Evolutionary conservation across 1,284 basidiomycete genomes (phyloP).

Genomic region (Agaricales sp.): DNA sequence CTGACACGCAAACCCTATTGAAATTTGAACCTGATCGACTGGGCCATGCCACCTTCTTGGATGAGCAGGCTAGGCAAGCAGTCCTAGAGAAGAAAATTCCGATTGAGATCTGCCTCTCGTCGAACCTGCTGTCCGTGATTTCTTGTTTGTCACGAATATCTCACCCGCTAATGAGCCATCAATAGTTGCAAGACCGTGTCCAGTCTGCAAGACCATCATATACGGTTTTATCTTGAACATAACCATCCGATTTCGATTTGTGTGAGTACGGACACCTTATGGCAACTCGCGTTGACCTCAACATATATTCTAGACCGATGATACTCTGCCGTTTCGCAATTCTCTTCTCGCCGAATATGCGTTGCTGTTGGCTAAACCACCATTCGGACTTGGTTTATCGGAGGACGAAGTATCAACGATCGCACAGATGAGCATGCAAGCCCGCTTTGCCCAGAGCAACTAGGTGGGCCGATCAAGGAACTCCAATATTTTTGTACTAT

Average conservation of each 20-base stretch:
- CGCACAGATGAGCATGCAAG: conserved; percentile 52
- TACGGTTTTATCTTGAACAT: conserved; percentile 51
- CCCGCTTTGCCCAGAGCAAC: conserved; percentile 30
- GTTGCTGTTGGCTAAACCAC: conserved; percentile 55
- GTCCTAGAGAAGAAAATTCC: conserved; percentile 52
- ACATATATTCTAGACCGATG: conserved; percentile 53
- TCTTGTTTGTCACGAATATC: not conserved
- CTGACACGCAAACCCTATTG: conserved; percentile 57
- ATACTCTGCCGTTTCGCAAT: conserved; percentile 67
- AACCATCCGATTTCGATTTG: conserved; percentile 68
- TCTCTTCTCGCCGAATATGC: conserved; percentile 69
- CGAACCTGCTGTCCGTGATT: conserved; percentile 58
- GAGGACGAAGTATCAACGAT: conserved; percentile 46
- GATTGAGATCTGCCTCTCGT: conserved; percentile 75
- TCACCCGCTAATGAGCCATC: conserved; percentile 1
- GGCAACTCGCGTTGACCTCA: not conserved
- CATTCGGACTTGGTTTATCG: conserved; percentile 56
- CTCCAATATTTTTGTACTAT: no score
- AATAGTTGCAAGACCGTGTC: conserved; percentile 62
- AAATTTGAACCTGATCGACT: conserved; percentile 58
- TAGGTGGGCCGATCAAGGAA: no score
- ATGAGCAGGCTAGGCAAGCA: conserved; percentile 43
- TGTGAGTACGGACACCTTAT: conserved; percentile 32
- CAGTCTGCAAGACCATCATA: conserved; percentile 59
- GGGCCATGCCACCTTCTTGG: conserved; percentile 76